Evolutionary conservation across 805 yeast species (phyloP).

Genomic region (Candida andamanensis): DNA sequence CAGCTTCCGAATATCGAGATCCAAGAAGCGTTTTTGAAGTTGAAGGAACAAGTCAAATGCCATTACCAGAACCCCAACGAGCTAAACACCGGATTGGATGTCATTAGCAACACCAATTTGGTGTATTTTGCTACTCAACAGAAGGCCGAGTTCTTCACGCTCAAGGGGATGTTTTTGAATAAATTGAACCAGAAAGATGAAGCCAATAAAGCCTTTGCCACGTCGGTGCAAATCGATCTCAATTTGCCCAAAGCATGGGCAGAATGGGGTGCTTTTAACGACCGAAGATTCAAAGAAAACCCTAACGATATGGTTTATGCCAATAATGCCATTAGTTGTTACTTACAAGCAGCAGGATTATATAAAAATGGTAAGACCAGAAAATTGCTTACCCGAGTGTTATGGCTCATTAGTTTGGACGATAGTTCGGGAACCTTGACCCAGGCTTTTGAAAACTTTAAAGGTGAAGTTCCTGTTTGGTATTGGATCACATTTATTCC

Average conservation of each 20-base stretch:
- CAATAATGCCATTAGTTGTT: constrained; percentile 91
- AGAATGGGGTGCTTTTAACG: constrained; percentile 97
- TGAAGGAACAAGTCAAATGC: constrained; percentile 96
- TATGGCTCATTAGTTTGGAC: constrained; percentile 91
- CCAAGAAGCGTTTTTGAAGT: constrained; percentile 93
- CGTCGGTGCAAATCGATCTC: constrained; percentile 93
- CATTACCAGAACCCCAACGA: constrained; percentile 91
- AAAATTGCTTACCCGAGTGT: constrained; percentile 76
- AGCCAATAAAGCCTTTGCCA: constrained; percentile 96
- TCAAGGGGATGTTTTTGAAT: constrained; percentile 96
- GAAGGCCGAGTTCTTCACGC: constrained; percentile 94
- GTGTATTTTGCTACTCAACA: constrained; percentile 96
- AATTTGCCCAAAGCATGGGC: constrained; percentile 99
- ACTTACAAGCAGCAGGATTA: constrained; percentile 94
- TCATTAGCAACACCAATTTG: constrained; percentile 90
- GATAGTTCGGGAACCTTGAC: constrained; percentile 77
- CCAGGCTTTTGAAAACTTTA: constrained; percentile 82
- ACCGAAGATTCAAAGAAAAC: constrained; percentile 76
- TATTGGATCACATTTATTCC: constrained; percentile 98
- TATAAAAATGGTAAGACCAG: constrained; percentile 91
- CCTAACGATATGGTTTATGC: constrained; percentile 80
- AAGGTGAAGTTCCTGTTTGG: constrained; percentile 98
- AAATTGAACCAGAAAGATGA: constrained; percentile 87
- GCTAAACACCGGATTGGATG: constrained; percentile 91
- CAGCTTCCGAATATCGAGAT: constrained; percentile 96